These are phyloP conservation scores for Geum urbanum DNA, from an alignment of 306 rosid genomes.

Conservation along the genomic window DNA sequence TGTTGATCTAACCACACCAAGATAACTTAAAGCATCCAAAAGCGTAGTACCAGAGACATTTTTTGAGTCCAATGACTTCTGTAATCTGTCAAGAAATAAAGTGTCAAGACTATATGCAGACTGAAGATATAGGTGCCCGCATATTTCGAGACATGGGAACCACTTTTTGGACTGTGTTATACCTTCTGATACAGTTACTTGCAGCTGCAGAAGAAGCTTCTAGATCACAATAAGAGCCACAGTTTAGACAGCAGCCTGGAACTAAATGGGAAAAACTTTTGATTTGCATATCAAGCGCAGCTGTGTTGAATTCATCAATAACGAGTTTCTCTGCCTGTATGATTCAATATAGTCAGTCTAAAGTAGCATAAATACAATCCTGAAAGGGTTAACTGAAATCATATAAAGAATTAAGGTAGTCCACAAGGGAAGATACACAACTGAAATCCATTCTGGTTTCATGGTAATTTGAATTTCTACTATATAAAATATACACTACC, in stretches of 20 bases:
- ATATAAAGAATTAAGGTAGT: not conserved
- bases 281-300: constrained; percentile 28
- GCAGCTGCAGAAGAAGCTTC: constrained; percentile 43
- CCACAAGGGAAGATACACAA: constrained; percentile 6
- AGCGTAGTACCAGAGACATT: constrained; percentile 40
- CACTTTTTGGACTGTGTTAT: constrained; percentile 8
- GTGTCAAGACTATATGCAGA: constrained; percentile 10
- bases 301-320: constrained; percentile 37
- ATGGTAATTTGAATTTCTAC: not conserved
- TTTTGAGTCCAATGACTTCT: constrained; percentile 48
- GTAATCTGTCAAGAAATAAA: constrained; percentile 47
- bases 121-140: not conserved
- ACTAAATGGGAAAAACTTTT: constrained; percentile 26
- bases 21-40: constrained; percentile 52
- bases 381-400: not conserved
- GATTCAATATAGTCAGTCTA: not conserved
- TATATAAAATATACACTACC: constrained; percentile 29
- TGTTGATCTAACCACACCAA: constrained; percentile 51
- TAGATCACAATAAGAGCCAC: constrained; percentile 64
- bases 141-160: not conserved
- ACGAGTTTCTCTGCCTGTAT: constrained; percentile 35
- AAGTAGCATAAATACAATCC: not conserved
- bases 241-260: constrained; percentile 64
- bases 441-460: not conserved
- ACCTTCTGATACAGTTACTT: constrained; percentile 51